Conservation (phyloP, 2,329 filamentous ascomycete species). For the Claviceps sp. region DNA sequence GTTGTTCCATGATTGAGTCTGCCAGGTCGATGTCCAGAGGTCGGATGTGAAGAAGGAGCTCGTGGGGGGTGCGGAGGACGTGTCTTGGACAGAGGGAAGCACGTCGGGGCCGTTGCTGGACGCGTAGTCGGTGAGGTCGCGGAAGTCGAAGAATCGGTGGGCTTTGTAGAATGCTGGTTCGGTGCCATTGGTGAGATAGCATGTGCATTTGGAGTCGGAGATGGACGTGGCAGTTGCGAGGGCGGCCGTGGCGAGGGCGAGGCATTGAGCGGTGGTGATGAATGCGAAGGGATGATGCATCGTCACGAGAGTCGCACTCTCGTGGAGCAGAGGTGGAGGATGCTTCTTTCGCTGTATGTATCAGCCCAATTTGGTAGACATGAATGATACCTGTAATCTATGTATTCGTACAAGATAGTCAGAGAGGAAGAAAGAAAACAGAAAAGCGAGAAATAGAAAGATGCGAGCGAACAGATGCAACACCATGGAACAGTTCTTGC, state of each 20-base stretch:
- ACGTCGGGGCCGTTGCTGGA: conserved; percentile 16
- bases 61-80: conserved; percentile 12
- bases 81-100: conserved; percentile 16
- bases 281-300: background rate
- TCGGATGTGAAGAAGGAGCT: conserved; percentile 26
- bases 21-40: conserved; percentile 24
- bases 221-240: conserved; percentile 7
- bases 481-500: background rate
- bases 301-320: background rate
- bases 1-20: conserved; percentile 28
- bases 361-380: too few relatives aligned
- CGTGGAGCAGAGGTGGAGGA: background rate
- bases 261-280: background rate
- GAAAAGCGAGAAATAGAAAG: background rate
- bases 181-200: conserved; percentile 33
- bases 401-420: too few relatives aligned
- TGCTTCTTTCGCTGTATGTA: too few relatives aligned
- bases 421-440: background rate
- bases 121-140: conserved; percentile 26
- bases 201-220: conserved; percentile 27
- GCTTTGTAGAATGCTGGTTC: conserved; percentile 28
- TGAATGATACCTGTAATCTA: background rate
- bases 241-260: background rate
- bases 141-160: conserved; percentile 38
- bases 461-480: background rate